Evolutionary conservation across 352 stramenopile species (phyloP).

Genomic region (Phytopythium aichiense): DNA sequence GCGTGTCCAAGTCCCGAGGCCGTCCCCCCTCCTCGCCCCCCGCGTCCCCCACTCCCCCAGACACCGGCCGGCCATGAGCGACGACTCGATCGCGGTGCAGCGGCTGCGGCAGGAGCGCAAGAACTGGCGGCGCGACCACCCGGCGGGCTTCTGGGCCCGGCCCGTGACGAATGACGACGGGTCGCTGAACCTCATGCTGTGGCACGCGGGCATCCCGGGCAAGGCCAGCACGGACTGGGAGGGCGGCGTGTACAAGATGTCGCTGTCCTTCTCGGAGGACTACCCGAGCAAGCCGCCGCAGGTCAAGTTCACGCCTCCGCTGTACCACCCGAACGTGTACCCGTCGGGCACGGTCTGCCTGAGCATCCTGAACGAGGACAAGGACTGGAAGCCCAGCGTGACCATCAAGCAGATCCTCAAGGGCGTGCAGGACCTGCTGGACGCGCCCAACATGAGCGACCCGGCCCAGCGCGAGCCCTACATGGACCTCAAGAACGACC

Average conservation of each 20-base stretch:
- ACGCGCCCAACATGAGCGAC: constrained; percentile 87
- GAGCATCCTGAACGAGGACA: constrained; percentile 98
- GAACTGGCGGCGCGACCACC: constrained; percentile 94
- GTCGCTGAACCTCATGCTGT: constrained; percentile 96
- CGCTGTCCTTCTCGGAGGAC: constrained; percentile 96
- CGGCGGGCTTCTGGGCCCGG: constrained; percentile 96
- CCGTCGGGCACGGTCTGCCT: constrained; percentile 97
- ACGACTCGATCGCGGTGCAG: constrained; percentile 88
- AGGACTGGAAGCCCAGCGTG: constrained; percentile 97
- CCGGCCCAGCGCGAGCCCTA: constrained; percentile 84
- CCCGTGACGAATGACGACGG: constrained; percentile 91
- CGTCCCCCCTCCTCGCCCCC: neutral
- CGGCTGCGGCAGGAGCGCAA: constrained; percentile 92
- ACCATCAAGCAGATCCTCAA: constrained; percentile 98
- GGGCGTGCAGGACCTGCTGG: constrained; percentile 92
- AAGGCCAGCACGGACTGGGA: constrained; percentile 97
- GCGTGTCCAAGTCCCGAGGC: neutral
- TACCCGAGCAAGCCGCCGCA: constrained; percentile 98
- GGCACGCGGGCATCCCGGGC: constrained; percentile 95
- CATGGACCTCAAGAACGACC: constrained; percentile 88
- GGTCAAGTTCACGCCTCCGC: constrained; percentile 96
- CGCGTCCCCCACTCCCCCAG: neutral
- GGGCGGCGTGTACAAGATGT: constrained; percentile 96
- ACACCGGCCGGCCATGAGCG: constrained; percentile 73
- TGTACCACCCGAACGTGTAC: constrained; percentile 98